Base-by-base conservation (phyloP, 1,139 yeast genomes). In the Hyphopichia khmerensis region DNA sequence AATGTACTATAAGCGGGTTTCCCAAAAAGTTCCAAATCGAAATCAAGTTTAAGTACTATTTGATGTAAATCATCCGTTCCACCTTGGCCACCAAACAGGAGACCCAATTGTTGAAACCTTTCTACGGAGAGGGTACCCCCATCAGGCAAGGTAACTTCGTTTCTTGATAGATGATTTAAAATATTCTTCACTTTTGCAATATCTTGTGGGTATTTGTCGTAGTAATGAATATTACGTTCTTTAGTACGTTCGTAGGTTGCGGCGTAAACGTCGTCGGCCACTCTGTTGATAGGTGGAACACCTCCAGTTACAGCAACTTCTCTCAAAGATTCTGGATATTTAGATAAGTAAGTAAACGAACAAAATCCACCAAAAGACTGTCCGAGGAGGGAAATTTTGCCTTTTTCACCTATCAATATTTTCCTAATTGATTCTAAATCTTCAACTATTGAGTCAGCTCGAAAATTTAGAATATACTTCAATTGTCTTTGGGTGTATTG, bases 291-390 rank as follows among this genome's bases (percentile, higher is more conserved):
- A 0, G 84, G 84, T 1, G 85, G 84, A 15, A 79, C 67, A 2
- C 84, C 85, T 3, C 84, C 85, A 2, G 84, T 74, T 16, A 79
- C 56, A 18, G 79, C 51, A 7, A 70, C 72, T 39, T 67, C 72
- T 39, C 59, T 60, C 30, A 78, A 48, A 1, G 75, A 58, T 0
- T 56, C 52, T 0, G 80, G 72, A 48, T 60, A 72, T 40, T 63
- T 62, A 1, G 84, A 77, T 27, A 77, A 59, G 54, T 80, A 80
- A 1, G 79, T 71, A 47, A 76, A 67, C 21, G 70, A 59, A 44
- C 77, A 67, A 50, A 79, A 80, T 0, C 85, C 84, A 6, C 84
- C 85, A 49, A 69, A 79, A 1, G 81, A 75, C 51, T 79, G 84
- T 6, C 85, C 85, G 36, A 74, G 53, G 18, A 79, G 48, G 2